Conservation (phyloP, 176 grass and related monocot species). For the Zea mays region DNA sequence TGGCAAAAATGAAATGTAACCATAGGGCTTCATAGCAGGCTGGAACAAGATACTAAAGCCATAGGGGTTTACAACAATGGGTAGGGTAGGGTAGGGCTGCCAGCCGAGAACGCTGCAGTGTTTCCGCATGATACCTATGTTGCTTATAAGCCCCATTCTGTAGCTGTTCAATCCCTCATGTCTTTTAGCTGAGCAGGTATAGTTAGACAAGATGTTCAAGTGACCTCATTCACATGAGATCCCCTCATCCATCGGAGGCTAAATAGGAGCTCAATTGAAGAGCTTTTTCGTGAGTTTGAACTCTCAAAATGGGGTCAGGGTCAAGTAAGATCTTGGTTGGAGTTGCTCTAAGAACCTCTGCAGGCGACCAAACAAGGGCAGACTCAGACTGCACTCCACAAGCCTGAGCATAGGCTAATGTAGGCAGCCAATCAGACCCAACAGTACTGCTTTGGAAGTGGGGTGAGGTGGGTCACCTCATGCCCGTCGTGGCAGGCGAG, state of each 20-base stretch:
- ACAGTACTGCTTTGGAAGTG: neutral
- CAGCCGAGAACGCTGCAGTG: neutral
- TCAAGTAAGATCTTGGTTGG: neutral
- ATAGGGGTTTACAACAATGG: neutral
- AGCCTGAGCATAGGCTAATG: neutral
- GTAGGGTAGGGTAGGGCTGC: neutral
- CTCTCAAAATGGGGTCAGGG: neutral
- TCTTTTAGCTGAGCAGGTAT: neutral
- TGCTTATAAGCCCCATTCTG: neutral
- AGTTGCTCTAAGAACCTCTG: neutral
- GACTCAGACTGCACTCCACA: neutral
- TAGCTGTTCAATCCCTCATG: neutral
- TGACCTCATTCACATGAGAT: neutral
- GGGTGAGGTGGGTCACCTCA: constrained; percentile 48
- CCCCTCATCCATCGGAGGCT: neutral
- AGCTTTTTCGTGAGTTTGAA: neutral
- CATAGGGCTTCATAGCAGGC: neutral
- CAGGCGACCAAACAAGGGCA: neutral
- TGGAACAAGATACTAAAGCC: neutral
- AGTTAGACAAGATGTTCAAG: neutral
- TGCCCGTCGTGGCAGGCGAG: constrained; percentile 95
- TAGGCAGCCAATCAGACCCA: neutral
- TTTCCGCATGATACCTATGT: neutral
- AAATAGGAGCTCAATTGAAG: neutral
- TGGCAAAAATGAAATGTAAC: neutral